Conservation (phyloP, 2,329 filamentous ascomycete species). For the Calonectria crousiana region DNA sequence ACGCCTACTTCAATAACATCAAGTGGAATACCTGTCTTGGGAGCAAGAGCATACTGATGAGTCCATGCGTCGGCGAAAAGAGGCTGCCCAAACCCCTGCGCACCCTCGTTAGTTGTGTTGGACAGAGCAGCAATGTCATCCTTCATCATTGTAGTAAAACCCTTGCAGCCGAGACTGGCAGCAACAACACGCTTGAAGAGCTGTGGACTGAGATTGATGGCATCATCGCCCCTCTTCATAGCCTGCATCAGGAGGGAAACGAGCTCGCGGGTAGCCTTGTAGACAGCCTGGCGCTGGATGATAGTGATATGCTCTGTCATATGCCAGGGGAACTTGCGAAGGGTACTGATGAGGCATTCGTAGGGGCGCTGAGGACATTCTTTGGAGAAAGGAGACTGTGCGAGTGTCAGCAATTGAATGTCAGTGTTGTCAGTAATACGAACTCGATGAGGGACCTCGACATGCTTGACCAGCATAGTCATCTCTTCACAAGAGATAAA, state of each 20-base stretch:
- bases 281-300: conserved; percentile 66
- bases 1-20: conserved; percentile 68
- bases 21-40: conserved; percentile 60
- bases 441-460: conserved; percentile 72
- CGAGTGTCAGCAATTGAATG: conserved; percentile 10
- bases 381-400: conserved; percentile 69
- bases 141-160: conserved; percentile 72
- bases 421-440: conserved; percentile 46
- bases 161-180: conserved; percentile 68
- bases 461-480: conserved; percentile 73
- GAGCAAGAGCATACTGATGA: conserved; percentile 64
- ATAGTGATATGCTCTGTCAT: conserved; percentile 68
- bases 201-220: conserved; percentile 62
- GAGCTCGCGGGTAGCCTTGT: conserved; percentile 62
- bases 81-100: conserved; percentile 60
- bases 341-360: conserved; percentile 73
- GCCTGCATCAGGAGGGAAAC: conserved; percentile 58
- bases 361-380: conserved; percentile 74
- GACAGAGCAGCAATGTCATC: conserved; percentile 65
- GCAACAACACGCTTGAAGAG: conserved; percentile 66
- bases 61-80: conserved; percentile 62
- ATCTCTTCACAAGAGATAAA: conserved; percentile 74
- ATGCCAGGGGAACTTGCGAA: conserved; percentile 74
- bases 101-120: conserved; percentile 50
- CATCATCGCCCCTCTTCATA: conserved; percentile 54